Base-by-base conservation (phyloP, 163 green algal species). In the Volvox carteri region DNA sequence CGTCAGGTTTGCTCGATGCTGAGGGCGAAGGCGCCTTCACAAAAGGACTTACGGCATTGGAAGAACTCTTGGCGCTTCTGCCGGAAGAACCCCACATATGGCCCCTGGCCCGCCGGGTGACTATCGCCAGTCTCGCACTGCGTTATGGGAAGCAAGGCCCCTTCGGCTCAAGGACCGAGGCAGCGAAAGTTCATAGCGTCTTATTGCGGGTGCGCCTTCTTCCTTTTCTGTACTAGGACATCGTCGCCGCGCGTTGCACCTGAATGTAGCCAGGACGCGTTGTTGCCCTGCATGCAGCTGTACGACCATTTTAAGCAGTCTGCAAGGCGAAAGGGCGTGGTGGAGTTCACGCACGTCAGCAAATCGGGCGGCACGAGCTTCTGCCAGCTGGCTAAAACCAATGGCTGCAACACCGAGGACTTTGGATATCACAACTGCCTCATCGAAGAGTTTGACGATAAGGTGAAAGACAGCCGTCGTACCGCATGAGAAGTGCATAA, bases 341-440 rank as follows among this genome's bases (percentile, higher is more conserved):
- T 87, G 19, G 80, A 87, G 62, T 87, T 79, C 39, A 33, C 62
- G 6, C 80, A 87, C 42, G 62, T 87, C 9, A 70, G 41, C 62
- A 87, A 87, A 9, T 60, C 54, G 0, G 80, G 80, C 33, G 80
- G 80, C 62, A 87, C 80, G 8, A 87, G 14, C n/a, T n/a, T 87
- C 7, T 87, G 80, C 46, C 44, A 68, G 18, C 44, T 87, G 6
- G 80, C 62, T 28, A 46, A 50, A 33, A 25, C 28, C 1, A 87
- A 87, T 14, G 65, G 81, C 30, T 87, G 80, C 39, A 33, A 46
- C n/a, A 4, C 54, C 30, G 19, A 39, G 54, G 33, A 37, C 37
- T 28, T 78, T 52, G 9, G 42, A 19, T 23, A 19, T 14, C 9
- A 21, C 44, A 87, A 87, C n/a, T 87, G 80, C 46, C 37, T 70